Conservation (phyloP, 345 rosid species). For the Arabis hirsuta region DNA sequence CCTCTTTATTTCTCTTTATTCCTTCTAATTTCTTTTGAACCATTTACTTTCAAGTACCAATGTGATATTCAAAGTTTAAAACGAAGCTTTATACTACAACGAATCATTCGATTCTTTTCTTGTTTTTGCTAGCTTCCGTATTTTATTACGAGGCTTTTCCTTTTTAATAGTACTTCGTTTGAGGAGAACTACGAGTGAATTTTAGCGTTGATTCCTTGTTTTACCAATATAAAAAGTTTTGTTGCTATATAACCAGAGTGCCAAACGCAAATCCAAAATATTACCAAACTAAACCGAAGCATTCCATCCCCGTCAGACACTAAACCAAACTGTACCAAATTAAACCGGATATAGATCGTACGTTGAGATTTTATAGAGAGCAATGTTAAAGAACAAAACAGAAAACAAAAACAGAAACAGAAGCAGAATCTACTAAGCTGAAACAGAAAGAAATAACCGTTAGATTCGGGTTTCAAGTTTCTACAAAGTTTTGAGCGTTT, state of each 20-base stretch:
- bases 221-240: background rate
- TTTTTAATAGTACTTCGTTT: conserved; percentile 6
- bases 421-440: conserved; percentile 26
- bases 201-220: conserved; percentile 22
- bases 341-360: conserved; percentile 6
- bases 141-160: background rate
- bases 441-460: background rate
- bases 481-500: conserved; percentile 11
- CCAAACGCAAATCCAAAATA: background rate
- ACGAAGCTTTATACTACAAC: conserved; percentile 18
- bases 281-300: conserved; percentile 10
- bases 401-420: background rate
- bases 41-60: conserved; percentile 26
- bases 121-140: conserved; percentile 15
- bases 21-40: conserved; percentile 8
- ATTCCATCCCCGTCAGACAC: background rate
- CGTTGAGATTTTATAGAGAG: background rate
- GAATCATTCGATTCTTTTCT: conserved; percentile 44
- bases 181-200: conserved; percentile 20
- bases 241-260: background rate
- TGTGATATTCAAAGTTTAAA: conserved; percentile 25
- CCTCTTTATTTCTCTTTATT: conserved; percentile 34
- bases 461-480: conserved; percentile 14
- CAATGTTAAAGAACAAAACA: background rate
- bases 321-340: conserved; percentile 8